These are phyloP conservation scores for Nyctanthes arbortristis DNA, from an alignment of 257 asterid genomes.

Conservation along the genomic window DNA sequence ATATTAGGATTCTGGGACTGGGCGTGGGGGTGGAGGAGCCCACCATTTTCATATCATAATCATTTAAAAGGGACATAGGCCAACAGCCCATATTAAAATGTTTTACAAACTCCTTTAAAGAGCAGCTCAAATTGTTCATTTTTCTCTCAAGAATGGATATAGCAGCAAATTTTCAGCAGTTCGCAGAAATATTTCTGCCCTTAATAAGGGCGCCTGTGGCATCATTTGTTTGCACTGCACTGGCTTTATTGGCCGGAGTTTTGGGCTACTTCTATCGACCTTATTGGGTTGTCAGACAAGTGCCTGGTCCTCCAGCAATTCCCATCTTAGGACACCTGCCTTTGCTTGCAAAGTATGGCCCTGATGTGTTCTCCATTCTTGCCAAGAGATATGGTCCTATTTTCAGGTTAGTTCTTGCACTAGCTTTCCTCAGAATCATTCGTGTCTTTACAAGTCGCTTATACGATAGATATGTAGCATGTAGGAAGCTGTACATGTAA, in stretches of 20 bases:
- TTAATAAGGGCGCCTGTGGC: slow-evolving; percentile 23
- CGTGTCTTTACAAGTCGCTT: too few species aligned
- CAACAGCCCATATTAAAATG: slow-evolving; percentile 19
- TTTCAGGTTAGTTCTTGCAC: slow-evolving; percentile 58
- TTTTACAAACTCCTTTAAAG: neutral
- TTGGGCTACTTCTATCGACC: slow-evolving; percentile 69
- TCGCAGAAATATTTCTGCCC: slow-evolving; percentile 18
- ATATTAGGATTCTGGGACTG: neutral
- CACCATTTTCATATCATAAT: slow-evolving; percentile 36
- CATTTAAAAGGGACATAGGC: slow-evolving; percentile 30
- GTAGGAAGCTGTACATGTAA: too few species aligned
- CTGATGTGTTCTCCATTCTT: slow-evolving; percentile 76
- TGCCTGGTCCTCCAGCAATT: slow-evolving; percentile 88
- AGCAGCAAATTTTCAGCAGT: slow-evolving; percentile 11
- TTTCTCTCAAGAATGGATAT: slow-evolving; percentile 41
- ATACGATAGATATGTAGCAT: too few species aligned
- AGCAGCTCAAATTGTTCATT: neutral
- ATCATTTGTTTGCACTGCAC: slow-evolving; percentile 27
- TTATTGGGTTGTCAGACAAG: slow-evolving; percentile 76
- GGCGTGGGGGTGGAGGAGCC: slow-evolving; percentile 26
- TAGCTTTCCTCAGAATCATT: neutral
- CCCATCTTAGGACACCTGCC: slow-evolving; percentile 92
- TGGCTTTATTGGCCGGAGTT: slow-evolving; percentile 40
- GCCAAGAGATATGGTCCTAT: slow-evolving; percentile 82
- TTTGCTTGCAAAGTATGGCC: slow-evolving; percentile 88